phyloP scores from a whole-genome alignment of 1,139 yeast genomes.

The Yamadazyma dushanensis region DNA sequence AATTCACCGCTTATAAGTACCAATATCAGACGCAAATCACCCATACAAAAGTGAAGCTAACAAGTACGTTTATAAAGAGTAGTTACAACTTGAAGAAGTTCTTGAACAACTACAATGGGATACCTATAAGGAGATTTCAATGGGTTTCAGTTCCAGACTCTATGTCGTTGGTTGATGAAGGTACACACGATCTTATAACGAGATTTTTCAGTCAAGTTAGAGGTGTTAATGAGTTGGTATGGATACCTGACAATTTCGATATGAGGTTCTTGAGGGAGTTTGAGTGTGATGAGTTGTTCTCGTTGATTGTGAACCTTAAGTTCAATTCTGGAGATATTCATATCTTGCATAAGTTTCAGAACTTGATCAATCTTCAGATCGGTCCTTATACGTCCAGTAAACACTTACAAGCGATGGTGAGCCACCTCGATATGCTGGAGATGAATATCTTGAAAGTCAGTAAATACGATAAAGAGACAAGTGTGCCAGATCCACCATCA shows the following conservation, averaged over 20 bases:
- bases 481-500: conserved; percentile 18
- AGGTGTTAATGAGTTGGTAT: conserved; percentile 27
- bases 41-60: conserved; percentile 9
- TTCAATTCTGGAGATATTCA: conserved; percentile 18
- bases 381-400: conserved; percentile 27
- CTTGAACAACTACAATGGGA: conserved; percentile 18
- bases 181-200: conserved; percentile 52
- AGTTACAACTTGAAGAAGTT: conserved; percentile 35
- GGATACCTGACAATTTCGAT: conserved; percentile 37
- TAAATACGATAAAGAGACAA: conserved; percentile 19
- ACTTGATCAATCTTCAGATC: conserved; percentile 26
- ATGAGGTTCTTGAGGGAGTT: conserved; percentile 25
- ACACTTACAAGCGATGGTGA: conserved; percentile 19
- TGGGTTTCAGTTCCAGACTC: conserved; percentile 37
- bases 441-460: conserved; percentile 21
- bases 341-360: conserved; percentile 20
- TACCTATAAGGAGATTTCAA: conserved; percentile 18
- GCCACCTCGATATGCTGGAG: conserved; percentile 11
- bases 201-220: conserved; percentile 54
- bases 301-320: conserved; percentile 27
- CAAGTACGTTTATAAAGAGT: conserved; percentile 33
- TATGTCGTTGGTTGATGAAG: conserved; percentile 31
- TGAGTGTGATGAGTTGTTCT: conserved; percentile 21
- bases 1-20: conserved; percentile 17
- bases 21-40: conserved; percentile 8